Evolutionary conservation across 2,329 filamentous ascomycete species (phyloP), one percentile per base, ranked within the genome.

Genomic region (Boeremia exigua): DNA sequence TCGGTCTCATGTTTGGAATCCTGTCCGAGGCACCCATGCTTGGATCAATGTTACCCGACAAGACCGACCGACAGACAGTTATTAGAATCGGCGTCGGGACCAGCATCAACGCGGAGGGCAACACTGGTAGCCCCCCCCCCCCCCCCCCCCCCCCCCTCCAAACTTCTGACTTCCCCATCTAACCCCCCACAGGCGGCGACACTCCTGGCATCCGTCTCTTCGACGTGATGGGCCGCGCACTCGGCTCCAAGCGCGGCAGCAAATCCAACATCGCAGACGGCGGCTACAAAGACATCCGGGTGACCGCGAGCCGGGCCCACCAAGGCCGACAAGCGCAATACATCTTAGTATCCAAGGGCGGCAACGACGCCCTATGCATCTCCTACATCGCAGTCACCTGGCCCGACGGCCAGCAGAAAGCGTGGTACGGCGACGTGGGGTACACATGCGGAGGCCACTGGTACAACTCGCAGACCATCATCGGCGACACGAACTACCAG

Each of bases 391-490:
- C 58, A 3, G 46, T 57, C 7, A 63, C 56, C 8, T 58, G 55
- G 56, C 45, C 58, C 11, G 55, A 61, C 30, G 60, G 58, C 11
- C 53, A 50, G 17, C 25, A 58, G n/a, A 37, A 48, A 25, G 60
- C 44, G 11, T 65, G 58, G 58, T 42, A 56, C 9, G 60, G 62
- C 19, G 62, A 65, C 29, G 49, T 60, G 8, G 58, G 49, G 1
- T 48, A 46, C 28, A 23, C 23, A 3, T 63, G 60, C 39, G 60
- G 52, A 9, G 47, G 27, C 11, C 19, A 25, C n/a, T 63, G 60
- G 58, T 63, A 61, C 34, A 42, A 59, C 30, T 61, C 60, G 9
- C 42, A 59, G 14, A 49, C 55, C 5, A 53, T 58, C 27, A 40
- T 59, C 10, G 40, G 33, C 34, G 39, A 47, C 30, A 50, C 54